phyloP scores from a whole-genome alignment of 441 rosid species.

The Raphanus hybrid region DNA sequence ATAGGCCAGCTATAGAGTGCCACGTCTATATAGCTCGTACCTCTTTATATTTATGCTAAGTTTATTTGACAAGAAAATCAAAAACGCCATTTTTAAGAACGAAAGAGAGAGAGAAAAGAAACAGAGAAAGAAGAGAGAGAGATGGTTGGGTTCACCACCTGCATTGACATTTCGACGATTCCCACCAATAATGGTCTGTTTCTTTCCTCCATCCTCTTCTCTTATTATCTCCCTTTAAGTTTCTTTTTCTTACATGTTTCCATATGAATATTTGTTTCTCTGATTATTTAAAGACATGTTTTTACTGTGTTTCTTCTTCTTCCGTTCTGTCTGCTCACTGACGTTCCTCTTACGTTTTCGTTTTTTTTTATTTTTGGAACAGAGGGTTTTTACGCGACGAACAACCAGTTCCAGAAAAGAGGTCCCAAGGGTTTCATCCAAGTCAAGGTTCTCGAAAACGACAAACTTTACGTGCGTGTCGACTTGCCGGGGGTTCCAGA shows the following conservation, averaged over 20 bases:
- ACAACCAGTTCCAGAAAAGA: conserved; percentile 27
- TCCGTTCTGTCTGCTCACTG: background rate
- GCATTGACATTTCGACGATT: conserved; percentile 1
- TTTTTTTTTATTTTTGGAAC: conserved; percentile 1
- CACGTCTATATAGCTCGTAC: background rate
- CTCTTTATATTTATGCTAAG: background rate
- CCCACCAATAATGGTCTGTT: background rate
- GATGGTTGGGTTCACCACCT: background rate
- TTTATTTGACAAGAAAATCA: background rate
- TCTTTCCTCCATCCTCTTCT: background rate
- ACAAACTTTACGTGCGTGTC: conserved; percentile 22
- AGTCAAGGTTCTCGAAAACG: conserved; percentile 28
- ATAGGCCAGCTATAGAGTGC: background rate
- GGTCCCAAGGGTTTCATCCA: conserved; percentile 37
- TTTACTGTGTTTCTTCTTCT: background rate
- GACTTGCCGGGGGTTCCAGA: conserved; percentile 37
- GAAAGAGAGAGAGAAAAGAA: background rate
- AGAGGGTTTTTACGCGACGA: conserved; percentile 29
- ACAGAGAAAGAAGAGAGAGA: background rate
- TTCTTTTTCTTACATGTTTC: background rate
- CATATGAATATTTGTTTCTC: background rate
- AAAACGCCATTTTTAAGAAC: conserved; percentile 5
- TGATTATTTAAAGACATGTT: background rate
- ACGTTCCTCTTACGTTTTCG: background rate
- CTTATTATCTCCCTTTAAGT: background rate